Conservation (phyloP, 2,329 filamentous ascomycete genomes). For the Fusarium pseudocircinatum region DNA sequence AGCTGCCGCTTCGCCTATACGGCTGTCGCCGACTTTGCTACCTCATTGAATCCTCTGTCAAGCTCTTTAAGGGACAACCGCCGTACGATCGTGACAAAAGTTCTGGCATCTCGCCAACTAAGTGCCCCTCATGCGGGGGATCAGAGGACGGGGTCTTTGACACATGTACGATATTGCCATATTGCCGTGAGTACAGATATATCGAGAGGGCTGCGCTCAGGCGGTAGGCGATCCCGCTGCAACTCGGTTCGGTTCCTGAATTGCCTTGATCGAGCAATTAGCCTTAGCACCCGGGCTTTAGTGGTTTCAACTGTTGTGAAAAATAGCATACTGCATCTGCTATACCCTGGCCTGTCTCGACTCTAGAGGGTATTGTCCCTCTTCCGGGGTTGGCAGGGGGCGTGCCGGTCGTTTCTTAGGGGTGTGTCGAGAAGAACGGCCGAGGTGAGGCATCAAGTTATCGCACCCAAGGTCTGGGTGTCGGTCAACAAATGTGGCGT, state of each 20-base stretch:
- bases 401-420: conserved; percentile 23
- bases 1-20: conserved; percentile 18
- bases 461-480: conserved; percentile 11
- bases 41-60: conserved; percentile 6
- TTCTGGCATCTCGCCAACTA: conserved; percentile 1
- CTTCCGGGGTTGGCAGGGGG: conserved; percentile 24
- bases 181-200: conserved; percentile 19
- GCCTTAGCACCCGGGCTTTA: conserved; percentile 35
- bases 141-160: conserved; percentile 34
- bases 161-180: conserved; percentile 30
- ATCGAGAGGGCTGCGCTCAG: conserved; percentile 31
- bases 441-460: conserved; percentile 30
- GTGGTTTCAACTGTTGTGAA: conserved; percentile 44
- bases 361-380: conserved; percentile 24
- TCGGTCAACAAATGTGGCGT: conserved; percentile 33
- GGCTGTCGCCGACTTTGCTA: not conserved
- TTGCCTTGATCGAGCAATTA: conserved; percentile 34
- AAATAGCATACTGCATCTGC: conserved; percentile 42
- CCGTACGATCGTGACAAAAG: conserved; percentile 19
- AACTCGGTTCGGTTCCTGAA: conserved; percentile 36
- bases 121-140: conserved; percentile 37
- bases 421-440: conserved; percentile 21
- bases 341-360: conserved; percentile 24
- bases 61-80: not conserved
- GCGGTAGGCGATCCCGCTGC: conserved; percentile 38